A percentile compares a stretch with the other conserved stretches of the same genome.
Evolutionary conservation across 2,329 filamentous ascomycete species (phyloP).

Genomic region (Fusarium clavum): DNA sequence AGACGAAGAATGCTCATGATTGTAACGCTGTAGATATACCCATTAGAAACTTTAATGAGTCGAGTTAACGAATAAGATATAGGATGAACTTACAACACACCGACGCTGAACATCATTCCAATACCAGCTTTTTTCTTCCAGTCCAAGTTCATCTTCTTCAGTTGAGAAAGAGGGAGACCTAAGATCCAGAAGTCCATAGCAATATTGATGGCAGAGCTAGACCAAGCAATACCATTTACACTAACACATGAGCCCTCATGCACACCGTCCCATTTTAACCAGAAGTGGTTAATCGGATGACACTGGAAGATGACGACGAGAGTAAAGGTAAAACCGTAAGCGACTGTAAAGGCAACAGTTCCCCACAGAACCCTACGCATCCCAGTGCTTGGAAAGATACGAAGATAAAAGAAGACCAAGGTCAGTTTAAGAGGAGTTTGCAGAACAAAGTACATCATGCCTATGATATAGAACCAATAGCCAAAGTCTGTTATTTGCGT

Average conservation of each 20-base stretch:
- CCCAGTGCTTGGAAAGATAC: conserved; percentile 59
- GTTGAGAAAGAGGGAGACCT: conserved; percentile 60
- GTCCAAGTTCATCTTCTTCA: conserved; percentile 56
- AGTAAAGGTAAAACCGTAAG: conserved; percentile 57
- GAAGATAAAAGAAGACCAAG: conserved; percentile 65
- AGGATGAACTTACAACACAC: conserved; percentile 55
- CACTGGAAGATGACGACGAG: conserved; percentile 63
- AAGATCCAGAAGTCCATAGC: conserved; percentile 64
- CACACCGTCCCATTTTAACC: conserved; percentile 63
- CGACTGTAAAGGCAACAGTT: conserved; percentile 54
- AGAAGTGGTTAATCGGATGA: conserved; percentile 62
- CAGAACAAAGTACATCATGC: conserved; percentile 60
- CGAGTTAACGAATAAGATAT: fast-evolving
- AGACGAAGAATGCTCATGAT: background rate
- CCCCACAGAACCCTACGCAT: conserved; percentile 56
- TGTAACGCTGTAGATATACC: background rate
- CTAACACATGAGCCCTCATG: conserved; percentile 62
- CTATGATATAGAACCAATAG: conserved; percentile 57
- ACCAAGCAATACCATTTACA: conserved; percentile 61
- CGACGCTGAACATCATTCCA: conserved; percentile 63
- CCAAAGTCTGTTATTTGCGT: conserved; percentile 57
- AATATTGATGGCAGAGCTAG: conserved; percentile 65
- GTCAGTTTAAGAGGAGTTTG: conserved; percentile 63
- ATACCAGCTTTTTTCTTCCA: conserved; percentile 62
- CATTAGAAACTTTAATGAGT: fast-evolving